Base-by-base conservation (phyloP, 2,329 filamentous ascomycete species). In the Talaromyces sp. region DNA sequence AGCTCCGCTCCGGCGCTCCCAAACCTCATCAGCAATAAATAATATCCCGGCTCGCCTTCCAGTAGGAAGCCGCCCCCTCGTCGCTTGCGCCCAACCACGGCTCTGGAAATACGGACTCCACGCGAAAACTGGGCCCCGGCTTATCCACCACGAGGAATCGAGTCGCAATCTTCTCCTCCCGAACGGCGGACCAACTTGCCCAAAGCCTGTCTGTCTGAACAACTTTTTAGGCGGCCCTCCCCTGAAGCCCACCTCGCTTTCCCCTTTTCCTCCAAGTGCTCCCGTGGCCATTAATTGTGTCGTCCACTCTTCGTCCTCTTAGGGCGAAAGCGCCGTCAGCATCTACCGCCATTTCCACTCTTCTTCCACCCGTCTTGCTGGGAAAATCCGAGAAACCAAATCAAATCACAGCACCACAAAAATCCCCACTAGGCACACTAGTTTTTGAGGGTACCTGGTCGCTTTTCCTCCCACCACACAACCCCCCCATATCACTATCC, bases 61-160 rank as follows among this genome's bases (percentile, higher is more conserved):
- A 63, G 62, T 63, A 63, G 52, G 44, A 61, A 61, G 44, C 27
- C 55, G 55, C 61, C 60, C 57, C 62, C 55, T 59, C 61, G 54
- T 28, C 54, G 52, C 58, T 55, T 44, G 36, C 8, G 28, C 59
- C 28, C 47, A 54, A 63, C 60, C 62, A 59, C 63, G 44, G 54
- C 47, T 36, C 60, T 33, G 65, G 69, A 65, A 68, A 69, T 59
- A 69, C 65, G 60, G 66, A 64, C 65, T 67, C 70, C 69, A 70
- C 69, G 64, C 65, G 67, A 53, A 53, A 59, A 53, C 44, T 57
- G 57, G 64, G 72, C 72, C 44, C 44, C 72, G 73, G 70, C 64
- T 61, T 64, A 70, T 68, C 69, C 71, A 74, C 73, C 73, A 75
- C 72, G 72, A 74, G 72, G 70, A 66, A 64, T 65, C 61, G 63